Evolutionary conservation across 1,284 basidiomycete genomes (phyloP).

Genomic region (Austroboletus niveus): DNA sequence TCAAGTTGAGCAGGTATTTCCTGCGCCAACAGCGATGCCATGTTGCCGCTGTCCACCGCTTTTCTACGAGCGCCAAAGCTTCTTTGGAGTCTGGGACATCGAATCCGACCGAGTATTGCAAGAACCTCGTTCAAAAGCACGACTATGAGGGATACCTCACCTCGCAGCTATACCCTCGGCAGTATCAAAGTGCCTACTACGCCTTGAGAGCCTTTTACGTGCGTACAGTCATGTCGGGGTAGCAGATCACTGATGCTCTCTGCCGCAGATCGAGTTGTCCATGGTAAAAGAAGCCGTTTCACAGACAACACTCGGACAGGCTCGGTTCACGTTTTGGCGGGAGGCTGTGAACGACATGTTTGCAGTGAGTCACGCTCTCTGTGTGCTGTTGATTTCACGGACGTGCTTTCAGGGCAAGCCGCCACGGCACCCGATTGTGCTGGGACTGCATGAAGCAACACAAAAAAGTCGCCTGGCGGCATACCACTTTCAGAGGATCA

Average conservation of each 20-base stretch:
- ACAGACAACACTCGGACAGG: constrained; percentile 78
- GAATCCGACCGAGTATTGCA: constrained; percentile 62
- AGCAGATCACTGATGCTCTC: constrained; percentile 7
- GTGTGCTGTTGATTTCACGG: constrained; percentile 13
- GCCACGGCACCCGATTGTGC: constrained; percentile 80
- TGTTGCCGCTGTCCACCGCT: constrained; percentile 7
- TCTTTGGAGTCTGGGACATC: constrained; percentile 26
- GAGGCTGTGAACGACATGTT: constrained; percentile 76
- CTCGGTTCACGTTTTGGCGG: constrained; percentile 92
- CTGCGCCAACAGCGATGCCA: constrained; percentile 5
- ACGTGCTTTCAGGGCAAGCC: constrained; percentile 57
- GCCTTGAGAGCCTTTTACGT: constrained; percentile 89
- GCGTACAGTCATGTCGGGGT: constrained; percentile 32
- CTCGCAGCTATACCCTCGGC: constrained; percentile 74
- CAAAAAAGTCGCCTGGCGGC: constrained; percentile 51
- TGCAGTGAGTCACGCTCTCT: constrained; percentile 49
- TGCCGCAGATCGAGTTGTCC: constrained; percentile 77
- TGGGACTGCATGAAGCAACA: constrained; percentile 67
- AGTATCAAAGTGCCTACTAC: constrained; percentile 68
- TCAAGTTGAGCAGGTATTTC: constrained; percentile 14
- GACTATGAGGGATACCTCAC: constrained; percentile 82
- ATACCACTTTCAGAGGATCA: constrained; percentile 83
- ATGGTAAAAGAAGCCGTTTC: constrained; percentile 79
- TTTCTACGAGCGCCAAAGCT: constrained; percentile 11
- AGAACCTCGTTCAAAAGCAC: constrained; percentile 64